These are phyloP conservation scores for Leishmania amazonensis DNA, from an alignment of 208 protist genomes.

Conservation along the genomic window DNA sequence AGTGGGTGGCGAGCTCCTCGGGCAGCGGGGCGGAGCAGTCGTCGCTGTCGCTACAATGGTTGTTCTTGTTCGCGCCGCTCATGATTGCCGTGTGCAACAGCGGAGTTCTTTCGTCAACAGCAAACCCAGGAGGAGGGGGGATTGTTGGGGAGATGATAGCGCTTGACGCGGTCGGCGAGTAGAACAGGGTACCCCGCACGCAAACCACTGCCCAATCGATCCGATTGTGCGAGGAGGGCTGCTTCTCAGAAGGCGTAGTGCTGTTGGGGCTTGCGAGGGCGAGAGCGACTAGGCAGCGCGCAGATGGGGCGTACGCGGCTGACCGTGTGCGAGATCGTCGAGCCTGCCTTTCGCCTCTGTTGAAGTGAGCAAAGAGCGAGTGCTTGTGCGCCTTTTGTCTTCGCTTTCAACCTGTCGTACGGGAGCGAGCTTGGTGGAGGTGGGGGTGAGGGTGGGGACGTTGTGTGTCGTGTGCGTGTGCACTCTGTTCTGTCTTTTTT, in stretches of 20 bases:
- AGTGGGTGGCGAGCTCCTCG: constrained; percentile 17
- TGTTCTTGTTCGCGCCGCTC: not conserved
- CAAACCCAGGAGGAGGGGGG: not conserved
- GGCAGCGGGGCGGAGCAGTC: constrained; percentile 11
- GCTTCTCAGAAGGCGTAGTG: not conserved
- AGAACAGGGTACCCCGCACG: not conserved
- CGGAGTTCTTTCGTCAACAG: not conserved
- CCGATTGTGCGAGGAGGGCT: not conserved
- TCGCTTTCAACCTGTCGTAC: not conserved
- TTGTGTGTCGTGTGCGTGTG: not conserved
- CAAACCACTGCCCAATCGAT: not conserved
- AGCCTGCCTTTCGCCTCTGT: not conserved
- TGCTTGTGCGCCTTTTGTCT: not conserved
- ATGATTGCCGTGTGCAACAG: constrained; percentile 5
- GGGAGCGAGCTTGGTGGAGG: not conserved
- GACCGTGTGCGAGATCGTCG: not conserved
- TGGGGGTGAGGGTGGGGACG: not conserved
- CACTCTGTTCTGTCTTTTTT: not conserved
- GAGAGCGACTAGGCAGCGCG: not conserved
- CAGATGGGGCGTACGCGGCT: too few species aligned
- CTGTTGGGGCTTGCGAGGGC: not conserved
- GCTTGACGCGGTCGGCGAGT: not conserved
- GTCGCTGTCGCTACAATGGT: not conserved
- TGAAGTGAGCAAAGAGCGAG: not conserved
- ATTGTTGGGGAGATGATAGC: not conserved